A percentile compares a stretch with the other conserved stretches of the same genome.
These are phyloP conservation scores for Phytopythium vexans DNA, from an alignment of 352 stramenopile species.

Conservation along the genomic window DNA sequence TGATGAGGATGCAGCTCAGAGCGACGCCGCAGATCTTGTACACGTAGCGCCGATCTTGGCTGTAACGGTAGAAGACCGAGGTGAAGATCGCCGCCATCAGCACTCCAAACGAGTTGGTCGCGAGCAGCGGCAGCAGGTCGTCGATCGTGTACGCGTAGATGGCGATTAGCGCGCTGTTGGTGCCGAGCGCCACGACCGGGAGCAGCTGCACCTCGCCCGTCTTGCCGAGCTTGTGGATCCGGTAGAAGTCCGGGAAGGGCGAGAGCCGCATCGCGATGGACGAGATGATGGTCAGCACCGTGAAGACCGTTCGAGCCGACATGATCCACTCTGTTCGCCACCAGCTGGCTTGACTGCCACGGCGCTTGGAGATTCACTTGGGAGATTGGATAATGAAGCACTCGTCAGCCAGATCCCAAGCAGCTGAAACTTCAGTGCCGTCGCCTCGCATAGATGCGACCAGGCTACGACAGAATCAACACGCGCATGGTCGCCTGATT, in stretches of 20 bases:
- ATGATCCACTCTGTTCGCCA: no score
- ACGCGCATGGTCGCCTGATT: no score
- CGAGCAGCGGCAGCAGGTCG: constrained; percentile 22
- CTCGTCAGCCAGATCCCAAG: no score
- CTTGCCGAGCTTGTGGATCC: constrained; percentile 4
- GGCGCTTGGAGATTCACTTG: no score
- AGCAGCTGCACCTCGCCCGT: constrained; percentile 3
- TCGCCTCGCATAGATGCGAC: no score
- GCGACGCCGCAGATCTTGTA: constrained; percentile 15
- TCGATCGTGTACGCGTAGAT: constrained; percentile 18
- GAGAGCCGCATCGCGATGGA: constrained; percentile 4
- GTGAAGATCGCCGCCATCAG: constrained; percentile 17
- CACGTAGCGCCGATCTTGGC: constrained; percentile 14
- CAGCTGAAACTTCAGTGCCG: no score
- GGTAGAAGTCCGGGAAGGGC: background rate
- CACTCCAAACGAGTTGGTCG: constrained; percentile 15
- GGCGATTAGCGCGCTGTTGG: background rate
- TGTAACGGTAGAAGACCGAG: constrained; percentile 24
- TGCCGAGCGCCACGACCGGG: constrained; percentile 6
- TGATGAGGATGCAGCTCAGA: constrained; percentile 17
- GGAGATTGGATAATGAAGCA: no score
- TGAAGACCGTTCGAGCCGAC: background rate
- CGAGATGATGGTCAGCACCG: constrained; percentile 4
- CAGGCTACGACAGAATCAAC: no score
- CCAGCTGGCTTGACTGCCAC: no score